These are phyloP conservation scores for Falciphora oryzae DNA, from an alignment of 2,329 filamentous ascomycete species.

Conservation along the genomic window DNA sequence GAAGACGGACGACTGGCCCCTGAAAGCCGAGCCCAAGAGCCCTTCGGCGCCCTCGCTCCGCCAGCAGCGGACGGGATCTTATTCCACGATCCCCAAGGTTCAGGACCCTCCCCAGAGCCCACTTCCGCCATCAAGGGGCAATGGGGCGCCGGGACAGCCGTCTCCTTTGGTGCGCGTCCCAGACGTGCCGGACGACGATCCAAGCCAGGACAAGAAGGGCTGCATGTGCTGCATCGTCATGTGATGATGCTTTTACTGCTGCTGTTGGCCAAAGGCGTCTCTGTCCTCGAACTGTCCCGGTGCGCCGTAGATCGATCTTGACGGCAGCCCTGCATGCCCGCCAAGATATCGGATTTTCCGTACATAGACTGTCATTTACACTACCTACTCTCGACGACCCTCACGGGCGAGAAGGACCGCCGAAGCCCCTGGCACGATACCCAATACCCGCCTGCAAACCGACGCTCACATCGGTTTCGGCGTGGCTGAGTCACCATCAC, in stretches of 20 bases:
- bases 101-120: conserved; percentile 36
- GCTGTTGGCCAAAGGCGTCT: background rate
- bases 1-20: conserved; percentile 49
- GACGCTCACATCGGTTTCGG: background rate
- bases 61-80: conserved; percentile 42
- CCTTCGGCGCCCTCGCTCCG: conserved; percentile 34
- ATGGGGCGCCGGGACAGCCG: background rate
- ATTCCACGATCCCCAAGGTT: conserved; percentile 60
- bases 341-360: background rate
- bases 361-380: background rate
- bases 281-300: background rate
- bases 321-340: too few species aligned
- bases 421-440: background rate
- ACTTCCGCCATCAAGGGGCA: conserved; percentile 21
- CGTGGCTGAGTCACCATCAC: background rate
- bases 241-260: conserved; percentile 37
- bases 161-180: conserved; percentile 2
- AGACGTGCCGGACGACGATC: conserved; percentile 44
- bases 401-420: background rate
- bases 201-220: conserved; percentile 46
- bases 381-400: background rate
- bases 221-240: conserved; percentile 72
- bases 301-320: background rate
- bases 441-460: background rate
- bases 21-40: conserved; percentile 44